These are phyloP conservation scores for Solanum appendiculatum DNA, from an alignment of 257 asterid species.

Conservation along the genomic window DNA sequence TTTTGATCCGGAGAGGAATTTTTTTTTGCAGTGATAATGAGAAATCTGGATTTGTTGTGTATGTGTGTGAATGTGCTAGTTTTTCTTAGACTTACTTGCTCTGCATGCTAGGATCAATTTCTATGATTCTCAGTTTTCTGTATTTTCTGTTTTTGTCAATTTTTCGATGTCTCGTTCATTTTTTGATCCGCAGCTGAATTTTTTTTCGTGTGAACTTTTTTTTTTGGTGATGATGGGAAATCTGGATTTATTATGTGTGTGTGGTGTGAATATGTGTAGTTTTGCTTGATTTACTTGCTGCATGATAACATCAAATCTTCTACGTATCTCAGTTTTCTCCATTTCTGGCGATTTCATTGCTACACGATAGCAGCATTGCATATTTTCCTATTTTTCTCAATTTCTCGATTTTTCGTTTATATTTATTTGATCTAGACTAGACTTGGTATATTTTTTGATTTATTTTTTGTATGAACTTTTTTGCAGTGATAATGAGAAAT, in stretches of 20 bases:
- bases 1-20: neutral
- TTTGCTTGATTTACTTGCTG: neutral
- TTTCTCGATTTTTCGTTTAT: neutral
- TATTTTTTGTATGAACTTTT: neutral
- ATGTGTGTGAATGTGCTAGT: neutral
- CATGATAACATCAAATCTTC: neutral
- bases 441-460: too few relatives aligned
- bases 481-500: constrained; percentile 77
- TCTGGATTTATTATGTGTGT: constrained; percentile 39
- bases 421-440: too few relatives aligned
- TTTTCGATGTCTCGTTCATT: neutral
- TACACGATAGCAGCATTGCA: neutral
- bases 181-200: neutral
- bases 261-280: neutral
- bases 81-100: neutral
- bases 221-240: constrained; percentile 69
- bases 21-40: constrained; percentile 56
- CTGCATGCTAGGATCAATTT: neutral
- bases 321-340: neutral
- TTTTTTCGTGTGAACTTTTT: too few relatives aligned
- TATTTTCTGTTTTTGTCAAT: neutral
- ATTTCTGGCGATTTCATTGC: neutral
- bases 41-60: constrained; percentile 61
- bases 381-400: neutral
- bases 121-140: neutral